phyloP scores from a whole-genome alignment of 2,329 filamentous ascomycete genomes.

The Chaetothyriales sp. region DNA sequence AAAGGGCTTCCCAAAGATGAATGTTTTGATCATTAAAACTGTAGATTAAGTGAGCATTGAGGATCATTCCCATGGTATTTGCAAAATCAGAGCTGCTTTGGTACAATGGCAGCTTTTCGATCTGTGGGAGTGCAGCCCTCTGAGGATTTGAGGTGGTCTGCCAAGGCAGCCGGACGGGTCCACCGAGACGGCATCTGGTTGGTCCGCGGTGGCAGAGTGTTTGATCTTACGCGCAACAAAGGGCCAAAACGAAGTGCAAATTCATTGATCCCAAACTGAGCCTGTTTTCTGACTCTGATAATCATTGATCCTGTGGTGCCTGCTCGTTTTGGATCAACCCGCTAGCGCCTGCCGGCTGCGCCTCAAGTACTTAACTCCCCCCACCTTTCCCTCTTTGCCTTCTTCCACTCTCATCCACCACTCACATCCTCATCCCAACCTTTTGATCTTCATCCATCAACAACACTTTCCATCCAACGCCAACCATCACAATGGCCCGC shows the following conservation, averaged over 20 bases:
- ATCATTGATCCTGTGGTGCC: not conserved
- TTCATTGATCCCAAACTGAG: not conserved
- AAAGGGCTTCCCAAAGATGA: not conserved
- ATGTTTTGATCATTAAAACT: not conserved
- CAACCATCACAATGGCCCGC: conserved; percentile 32
- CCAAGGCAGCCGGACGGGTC: not conserved
- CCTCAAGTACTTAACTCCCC: conserved; percentile 2
- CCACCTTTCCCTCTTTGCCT: conserved; percentile 14
- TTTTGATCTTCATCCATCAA: conserved; percentile 22
- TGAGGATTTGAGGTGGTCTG: conserved; percentile 15
- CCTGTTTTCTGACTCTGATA: not conserved
- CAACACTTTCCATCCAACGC: conserved; percentile 11
- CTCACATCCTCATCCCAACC: conserved; percentile 22
- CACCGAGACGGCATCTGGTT: not conserved
- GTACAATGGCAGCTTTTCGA: not conserved
- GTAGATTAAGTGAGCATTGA: not conserved
- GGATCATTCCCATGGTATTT: not conserved
- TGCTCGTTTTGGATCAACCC: not conserved
- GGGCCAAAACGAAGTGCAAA: not conserved
- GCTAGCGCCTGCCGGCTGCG: not conserved
- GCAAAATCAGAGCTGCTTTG: not conserved
- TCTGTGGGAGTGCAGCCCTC: not conserved
- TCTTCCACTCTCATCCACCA: conserved; percentile 20
- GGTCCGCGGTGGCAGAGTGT: not conserved
- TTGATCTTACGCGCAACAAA: not conserved